Base-by-base conservation (phyloP, 331 rosid genomes). In the Acacia pycnantha region DNA sequence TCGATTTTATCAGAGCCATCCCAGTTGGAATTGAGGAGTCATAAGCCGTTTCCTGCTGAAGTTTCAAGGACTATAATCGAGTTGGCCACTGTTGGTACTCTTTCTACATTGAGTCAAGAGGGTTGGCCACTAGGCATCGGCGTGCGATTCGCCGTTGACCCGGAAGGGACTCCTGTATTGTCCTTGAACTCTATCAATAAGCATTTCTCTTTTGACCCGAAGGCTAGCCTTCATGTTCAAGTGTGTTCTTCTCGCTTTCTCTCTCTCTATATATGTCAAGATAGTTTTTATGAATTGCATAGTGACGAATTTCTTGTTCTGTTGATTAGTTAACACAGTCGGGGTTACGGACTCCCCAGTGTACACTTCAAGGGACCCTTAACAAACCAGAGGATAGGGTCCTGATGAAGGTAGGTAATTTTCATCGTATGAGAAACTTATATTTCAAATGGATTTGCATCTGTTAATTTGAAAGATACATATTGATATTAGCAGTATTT, bases 51-150 rank as follows among this genome's bases (percentile, higher is more conserved):
- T 26, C 93, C 98, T 0, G 92, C 98, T 22, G 97, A 95, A 87
- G 89, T 90, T 68, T 95, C 98, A 11, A 85, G 98, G 83, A 95
- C 97, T 18, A 88, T 95, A 15, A 82, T 95, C 96, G 98, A 93
- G 83, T 79, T 95, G 66, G 90, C 91, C 5, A 85, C 81, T 12
- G 90, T 83, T 9, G 98, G 97, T 1, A 91, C 98, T 11, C 91
- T 95, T 37, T 90, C 94, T 13, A 86, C 92, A 2, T 71, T 89
- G 75, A 89, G 84, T 54, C 83, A 76, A 43, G 91, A 88, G 31
- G 94, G 94, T 73, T 90, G 83, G 87, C 98, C 98, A 41, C 79
- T 92, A 8, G 98, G 97, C 1, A 77, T 90, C 44, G 98, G 98
- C 15, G 94, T 95, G 10, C 88, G 88, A 1, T 93, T 90, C 75